A percentile compares a stretch with the other conserved stretches of the same genome.
These are phyloP conservation scores for Botryotinia narcissicola DNA, from an alignment of 2,329 filamentous ascomycete species.

Conservation along the genomic window DNA sequence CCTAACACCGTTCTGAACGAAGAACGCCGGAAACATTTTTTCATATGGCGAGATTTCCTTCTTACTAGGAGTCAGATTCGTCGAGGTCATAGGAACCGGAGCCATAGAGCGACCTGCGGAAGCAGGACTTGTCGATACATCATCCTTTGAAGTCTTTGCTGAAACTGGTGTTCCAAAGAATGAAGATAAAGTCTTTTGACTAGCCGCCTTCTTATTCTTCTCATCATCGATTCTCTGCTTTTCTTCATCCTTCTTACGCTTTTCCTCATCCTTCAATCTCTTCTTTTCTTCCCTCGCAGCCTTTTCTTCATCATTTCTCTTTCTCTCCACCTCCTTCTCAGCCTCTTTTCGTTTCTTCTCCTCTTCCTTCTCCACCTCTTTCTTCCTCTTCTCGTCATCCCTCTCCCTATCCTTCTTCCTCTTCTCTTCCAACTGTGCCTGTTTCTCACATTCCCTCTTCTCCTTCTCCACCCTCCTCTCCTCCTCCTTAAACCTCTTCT, in stretches of 20 bases:
- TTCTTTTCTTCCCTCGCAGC: constrained; percentile 40
- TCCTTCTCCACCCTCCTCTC: constrained; percentile 37
- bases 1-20: constrained; percentile 68
- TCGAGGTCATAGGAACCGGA: constrained; percentile 14
- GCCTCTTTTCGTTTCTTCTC: constrained; percentile 40
- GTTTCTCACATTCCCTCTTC: constrained; percentile 38
- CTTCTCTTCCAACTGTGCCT: constrained; percentile 37
- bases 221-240: constrained; percentile 47
- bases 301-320: constrained; percentile 41
- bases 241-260: constrained; percentile 39
- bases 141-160: constrained; percentile 23
- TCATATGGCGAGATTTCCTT: constrained; percentile 44
- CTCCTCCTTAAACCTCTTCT: constrained; percentile 35
- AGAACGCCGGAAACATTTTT: constrained; percentile 77
- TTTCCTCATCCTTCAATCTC: constrained; percentile 36
- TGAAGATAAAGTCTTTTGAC: constrained; percentile 43
- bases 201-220: constrained; percentile 47
- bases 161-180: constrained; percentile 29
- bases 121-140: constrained; percentile 32
- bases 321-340: constrained; percentile 32
- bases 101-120: constrained; percentile 26
- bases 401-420: constrained; percentile 41
- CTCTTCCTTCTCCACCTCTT: constrained; percentile 44
- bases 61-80: constrained; percentile 36
- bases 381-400: constrained; percentile 39